These are phyloP conservation scores for Pezicula neosporulosa DNA, from an alignment of 2,329 filamentous ascomycete species.

Conservation along the genomic window DNA sequence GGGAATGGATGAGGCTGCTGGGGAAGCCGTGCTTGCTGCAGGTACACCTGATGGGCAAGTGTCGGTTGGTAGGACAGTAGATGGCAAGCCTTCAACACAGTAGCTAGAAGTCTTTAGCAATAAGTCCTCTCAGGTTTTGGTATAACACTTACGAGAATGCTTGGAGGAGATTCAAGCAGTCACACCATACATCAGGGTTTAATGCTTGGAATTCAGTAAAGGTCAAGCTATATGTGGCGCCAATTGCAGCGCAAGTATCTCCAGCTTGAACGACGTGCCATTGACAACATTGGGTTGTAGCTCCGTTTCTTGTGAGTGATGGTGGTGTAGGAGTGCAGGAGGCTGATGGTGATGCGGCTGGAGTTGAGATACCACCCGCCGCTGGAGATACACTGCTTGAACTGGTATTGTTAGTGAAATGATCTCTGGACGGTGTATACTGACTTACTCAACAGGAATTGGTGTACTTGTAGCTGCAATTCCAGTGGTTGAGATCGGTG, in stretches of 20 bases:
- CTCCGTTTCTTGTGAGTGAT: not conserved
- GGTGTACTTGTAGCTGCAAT: not conserved
- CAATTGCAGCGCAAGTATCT: not conserved
- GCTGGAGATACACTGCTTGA: not conserved
- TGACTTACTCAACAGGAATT: not conserved
- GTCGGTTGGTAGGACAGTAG: not conserved
- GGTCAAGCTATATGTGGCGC: not conserved
- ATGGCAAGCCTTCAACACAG: not conserved
- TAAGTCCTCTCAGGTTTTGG: too few relatives aligned
- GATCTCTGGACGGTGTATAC: not conserved
- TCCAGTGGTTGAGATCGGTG: not conserved
- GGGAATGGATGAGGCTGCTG: not conserved
- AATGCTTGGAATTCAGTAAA: not conserved
- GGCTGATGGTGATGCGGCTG: not conserved
- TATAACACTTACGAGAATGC: not conserved
- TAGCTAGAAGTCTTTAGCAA: not conserved
- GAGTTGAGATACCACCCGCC: not conserved
- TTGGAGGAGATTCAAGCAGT: not conserved
- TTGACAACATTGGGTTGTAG: not conserved
- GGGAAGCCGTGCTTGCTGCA: not conserved
- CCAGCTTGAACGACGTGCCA: not conserved
- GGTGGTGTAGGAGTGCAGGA: not conserved
- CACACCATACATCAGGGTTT: not conserved
- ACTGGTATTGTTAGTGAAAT: not conserved
- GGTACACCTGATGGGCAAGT: not conserved